Evolutionary conservation across 176 grass and related monocot genomes (phyloP).

Genomic region (Secale cereale): DNA sequence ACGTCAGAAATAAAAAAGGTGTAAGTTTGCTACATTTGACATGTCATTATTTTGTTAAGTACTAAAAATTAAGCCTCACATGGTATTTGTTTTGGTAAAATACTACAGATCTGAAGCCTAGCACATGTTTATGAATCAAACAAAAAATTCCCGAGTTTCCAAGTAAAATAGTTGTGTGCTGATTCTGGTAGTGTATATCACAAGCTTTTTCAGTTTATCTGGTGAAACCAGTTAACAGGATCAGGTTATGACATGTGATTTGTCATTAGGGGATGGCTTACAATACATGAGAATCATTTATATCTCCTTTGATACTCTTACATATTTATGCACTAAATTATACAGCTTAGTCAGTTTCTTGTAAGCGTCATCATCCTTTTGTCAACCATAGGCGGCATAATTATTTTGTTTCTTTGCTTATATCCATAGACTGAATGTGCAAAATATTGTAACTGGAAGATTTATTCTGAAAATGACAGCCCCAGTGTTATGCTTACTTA

Average conservation of each 20-base stretch:
- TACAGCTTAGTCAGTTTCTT: not conserved
- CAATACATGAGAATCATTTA: not conserved
- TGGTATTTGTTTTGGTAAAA: not conserved
- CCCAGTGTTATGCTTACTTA: not conserved
- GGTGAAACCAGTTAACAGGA: not conserved
- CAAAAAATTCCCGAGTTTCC: not conserved
- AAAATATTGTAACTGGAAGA: not conserved
- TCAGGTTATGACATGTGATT: not conserved
- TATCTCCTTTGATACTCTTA: too few species aligned
- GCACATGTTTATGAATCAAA: not conserved
- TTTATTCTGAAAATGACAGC: not conserved
- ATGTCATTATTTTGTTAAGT: not conserved
- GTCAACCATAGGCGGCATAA: not conserved
- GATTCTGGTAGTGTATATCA: constrained; percentile 8
- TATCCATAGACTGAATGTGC: not conserved
- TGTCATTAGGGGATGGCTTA: not conserved
- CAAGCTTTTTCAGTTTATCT: not conserved
- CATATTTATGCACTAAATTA: not conserved
- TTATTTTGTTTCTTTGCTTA: not conserved
- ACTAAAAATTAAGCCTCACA: not conserved
- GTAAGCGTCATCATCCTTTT: not conserved
- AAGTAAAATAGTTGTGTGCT: constrained; percentile 2
- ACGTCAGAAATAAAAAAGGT: constrained; percentile 85
- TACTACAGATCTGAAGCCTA: not conserved
- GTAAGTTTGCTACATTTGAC: constrained; percentile 10